Evolutionary conservation across 2,329 filamentous ascomycete species (phyloP).

Genomic region (Neopestalotiopsis sp.): DNA sequence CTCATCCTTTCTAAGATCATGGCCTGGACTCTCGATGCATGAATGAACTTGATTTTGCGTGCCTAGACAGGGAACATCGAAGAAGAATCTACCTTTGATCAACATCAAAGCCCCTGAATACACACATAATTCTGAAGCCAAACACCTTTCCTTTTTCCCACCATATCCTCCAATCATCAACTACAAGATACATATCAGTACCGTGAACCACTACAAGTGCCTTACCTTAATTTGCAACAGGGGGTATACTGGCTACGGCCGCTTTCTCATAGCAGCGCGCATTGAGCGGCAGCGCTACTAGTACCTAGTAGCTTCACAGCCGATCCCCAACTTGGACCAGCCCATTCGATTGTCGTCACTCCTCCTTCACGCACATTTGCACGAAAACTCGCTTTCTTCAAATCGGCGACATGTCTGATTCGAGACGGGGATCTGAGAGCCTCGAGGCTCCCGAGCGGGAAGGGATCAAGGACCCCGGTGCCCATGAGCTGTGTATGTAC

Average conservation of each 20-base stretch:
- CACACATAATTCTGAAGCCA: neutral
- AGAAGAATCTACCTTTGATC: neutral
- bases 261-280: neutral
- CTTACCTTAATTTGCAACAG: neutral
- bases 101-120: neutral
- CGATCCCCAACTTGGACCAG: neutral
- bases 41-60: neutral
- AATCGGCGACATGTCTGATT: slow-evolving; percentile 29
- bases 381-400: neutral
- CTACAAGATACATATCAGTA: neutral
- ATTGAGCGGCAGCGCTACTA: neutral
- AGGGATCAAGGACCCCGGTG: slow-evolving; percentile 59
- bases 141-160: neutral
- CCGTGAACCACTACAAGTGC: too few species aligned
- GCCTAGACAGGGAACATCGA: neutral
- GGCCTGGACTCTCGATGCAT: slow-evolving; percentile 5
- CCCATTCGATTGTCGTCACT: neutral
- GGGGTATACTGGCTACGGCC: neutral
- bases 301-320: neutral
- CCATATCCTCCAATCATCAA: neutral
- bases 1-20: neutral
- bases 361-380: neutral
- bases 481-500: slow-evolving; percentile 60
- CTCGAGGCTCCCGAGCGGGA: slow-evolving; percentile 38
- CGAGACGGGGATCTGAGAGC: slow-evolving; percentile 32